Evolutionary conservation across 176 grass and related monocot species (phyloP).

Genomic region (Musa itinerans): DNA sequence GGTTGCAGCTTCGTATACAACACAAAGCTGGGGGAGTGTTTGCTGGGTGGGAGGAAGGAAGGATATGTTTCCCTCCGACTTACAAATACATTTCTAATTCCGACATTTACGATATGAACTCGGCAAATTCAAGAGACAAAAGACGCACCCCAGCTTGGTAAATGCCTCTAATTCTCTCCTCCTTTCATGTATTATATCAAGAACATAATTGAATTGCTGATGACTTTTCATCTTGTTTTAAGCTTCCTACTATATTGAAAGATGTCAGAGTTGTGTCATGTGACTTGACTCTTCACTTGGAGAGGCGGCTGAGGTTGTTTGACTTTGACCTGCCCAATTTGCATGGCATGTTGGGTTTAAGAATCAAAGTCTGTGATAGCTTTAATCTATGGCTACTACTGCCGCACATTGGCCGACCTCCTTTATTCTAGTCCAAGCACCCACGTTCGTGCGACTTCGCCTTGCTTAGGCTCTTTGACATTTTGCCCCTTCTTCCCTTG

Average conservation of each 20-base stretch:
- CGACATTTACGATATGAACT: conserved; percentile 52
- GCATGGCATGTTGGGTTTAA: too few species aligned
- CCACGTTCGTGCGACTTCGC: too few species aligned
- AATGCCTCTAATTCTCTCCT: not conserved
- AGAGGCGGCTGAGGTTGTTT: not conserved
- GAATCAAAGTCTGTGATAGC: too few species aligned
- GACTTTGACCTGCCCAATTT: not conserved
- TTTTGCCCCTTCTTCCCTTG: too few species aligned
- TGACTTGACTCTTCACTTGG: not conserved
- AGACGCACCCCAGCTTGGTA: conserved; percentile 85
- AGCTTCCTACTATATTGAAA: not conserved
- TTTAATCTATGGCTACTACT: too few species aligned
- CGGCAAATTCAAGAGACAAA: conserved; percentile 37
- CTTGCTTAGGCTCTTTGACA: too few species aligned
- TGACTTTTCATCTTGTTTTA: not conserved
- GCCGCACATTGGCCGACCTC: too few species aligned
- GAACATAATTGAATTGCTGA: not conserved
- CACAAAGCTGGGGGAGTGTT: conserved; percentile 62
- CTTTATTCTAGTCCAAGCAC: too few species aligned
- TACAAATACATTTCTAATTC: conserved; percentile 80
- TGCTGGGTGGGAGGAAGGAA: conserved; percentile 74
- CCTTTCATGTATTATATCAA: not conserved
- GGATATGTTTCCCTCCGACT: conserved; percentile 77
- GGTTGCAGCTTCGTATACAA: conserved; percentile 44
- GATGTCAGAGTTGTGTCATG: too few species aligned